phyloP scores from a whole-genome alignment of 192 early-diverging fungal genomes.

The Coemansia furcata region DNA sequence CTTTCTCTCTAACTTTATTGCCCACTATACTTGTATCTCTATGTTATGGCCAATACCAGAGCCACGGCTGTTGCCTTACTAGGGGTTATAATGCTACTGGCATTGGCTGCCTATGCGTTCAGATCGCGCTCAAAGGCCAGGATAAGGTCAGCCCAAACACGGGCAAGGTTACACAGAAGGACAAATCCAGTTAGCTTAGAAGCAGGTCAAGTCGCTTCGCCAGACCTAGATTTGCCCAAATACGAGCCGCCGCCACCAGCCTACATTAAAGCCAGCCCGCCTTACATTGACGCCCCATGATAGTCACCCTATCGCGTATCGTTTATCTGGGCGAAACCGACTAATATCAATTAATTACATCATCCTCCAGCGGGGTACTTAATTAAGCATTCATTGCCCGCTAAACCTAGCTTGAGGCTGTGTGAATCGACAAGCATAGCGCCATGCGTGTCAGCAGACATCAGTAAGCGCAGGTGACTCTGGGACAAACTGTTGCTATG shows the following conservation, averaged over 20 bases:
- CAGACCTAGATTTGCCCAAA: constrained; percentile 19
- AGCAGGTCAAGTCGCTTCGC: background rate
- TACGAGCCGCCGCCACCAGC: constrained; percentile 42
- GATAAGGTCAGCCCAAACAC: background rate
- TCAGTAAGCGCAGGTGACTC: background rate
- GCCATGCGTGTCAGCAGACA: background rate
- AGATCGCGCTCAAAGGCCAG: constrained; percentile 4
- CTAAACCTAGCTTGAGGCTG: background rate
- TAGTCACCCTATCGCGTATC: too few relatives aligned
- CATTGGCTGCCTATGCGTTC: background rate
- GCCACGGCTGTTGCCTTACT: background rate
- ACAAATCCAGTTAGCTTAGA: background rate
- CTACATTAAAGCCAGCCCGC: constrained; percentile 3
- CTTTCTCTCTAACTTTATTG: background rate
- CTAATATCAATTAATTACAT: background rate
- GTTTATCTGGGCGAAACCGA: background rate
- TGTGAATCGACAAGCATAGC: background rate
- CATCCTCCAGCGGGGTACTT: background rate
- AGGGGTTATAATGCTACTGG: background rate
- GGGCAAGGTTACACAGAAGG: background rate
- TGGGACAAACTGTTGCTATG: background rate
- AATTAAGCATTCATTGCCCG: too few relatives aligned
- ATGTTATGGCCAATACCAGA: constrained; percentile 11
- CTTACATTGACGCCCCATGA: background rate
- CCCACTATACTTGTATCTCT: background rate